Percentiles rank a stretch among this genome's conserved stretches.
These are phyloP conservation scores for Talaromyces sp. DNA, from an alignment of 2,329 filamentous ascomycete species.

Conservation along the genomic window DNA sequence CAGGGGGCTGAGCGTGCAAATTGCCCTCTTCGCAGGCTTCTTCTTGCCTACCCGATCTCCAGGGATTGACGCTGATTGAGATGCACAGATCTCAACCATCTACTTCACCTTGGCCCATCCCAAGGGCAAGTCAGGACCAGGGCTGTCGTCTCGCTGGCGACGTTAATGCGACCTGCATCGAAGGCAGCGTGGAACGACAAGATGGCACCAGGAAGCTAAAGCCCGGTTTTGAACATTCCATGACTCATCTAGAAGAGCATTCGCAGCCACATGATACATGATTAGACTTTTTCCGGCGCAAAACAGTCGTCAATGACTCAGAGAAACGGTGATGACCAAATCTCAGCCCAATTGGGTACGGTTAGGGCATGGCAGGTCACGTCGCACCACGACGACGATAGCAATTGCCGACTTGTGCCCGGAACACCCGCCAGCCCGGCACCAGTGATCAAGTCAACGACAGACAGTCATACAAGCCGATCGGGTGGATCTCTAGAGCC, in stretches of 20 bases:
- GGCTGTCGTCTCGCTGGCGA: not conserved
- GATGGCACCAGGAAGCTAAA: not conserved
- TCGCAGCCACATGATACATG: not conserved
- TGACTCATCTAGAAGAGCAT: not conserved
- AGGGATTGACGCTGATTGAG: not conserved
- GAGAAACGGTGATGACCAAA: not conserved
- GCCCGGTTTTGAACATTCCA: not conserved
- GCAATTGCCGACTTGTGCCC: not conserved
- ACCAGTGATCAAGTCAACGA: no score
- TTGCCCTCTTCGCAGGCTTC: slow-evolving; percentile 37
- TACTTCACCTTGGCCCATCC: slow-evolving; percentile 2
- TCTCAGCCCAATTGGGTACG: not conserved
- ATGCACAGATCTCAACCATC: not conserved
- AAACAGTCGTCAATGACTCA: not conserved
- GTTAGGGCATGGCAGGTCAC: not conserved
- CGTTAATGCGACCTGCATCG: not conserved
- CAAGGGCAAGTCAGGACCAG: not conserved
- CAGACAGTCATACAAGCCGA: not conserved
- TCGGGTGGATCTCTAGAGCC: not conserved
- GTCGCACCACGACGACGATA: not conserved
- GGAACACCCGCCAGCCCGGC: not conserved
- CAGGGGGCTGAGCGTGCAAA: slow-evolving; percentile 52
- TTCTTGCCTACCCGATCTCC: not conserved
- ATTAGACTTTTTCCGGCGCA: not conserved
- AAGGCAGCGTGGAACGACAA: not conserved